A percentile compares a stretch with the other conserved stretches of the same genome.
These are phyloP conservation scores for Centrapalus pauciflorus DNA, from an alignment of 129 eudicot species.

Conservation along the genomic window DNA sequence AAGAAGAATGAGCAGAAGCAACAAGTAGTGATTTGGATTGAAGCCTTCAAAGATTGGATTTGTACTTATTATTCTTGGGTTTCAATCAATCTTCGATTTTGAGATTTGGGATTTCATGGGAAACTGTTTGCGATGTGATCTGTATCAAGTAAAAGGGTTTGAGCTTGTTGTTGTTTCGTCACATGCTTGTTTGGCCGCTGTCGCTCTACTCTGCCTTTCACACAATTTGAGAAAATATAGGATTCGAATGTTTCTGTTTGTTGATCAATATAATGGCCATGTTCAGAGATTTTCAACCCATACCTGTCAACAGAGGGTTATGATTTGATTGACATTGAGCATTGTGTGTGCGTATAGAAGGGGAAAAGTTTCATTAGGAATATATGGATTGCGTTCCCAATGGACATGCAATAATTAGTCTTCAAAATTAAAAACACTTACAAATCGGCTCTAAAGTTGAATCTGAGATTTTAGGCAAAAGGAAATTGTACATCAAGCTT, in stretches of 20 bases:
- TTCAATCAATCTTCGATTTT: slow-evolving; percentile 40
- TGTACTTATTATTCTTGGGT: slow-evolving; percentile 42
- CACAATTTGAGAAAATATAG: slow-evolving; percentile 70
- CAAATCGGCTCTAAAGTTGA: no score
- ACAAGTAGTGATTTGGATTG: slow-evolving; percentile 30
- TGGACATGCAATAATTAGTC: no score
- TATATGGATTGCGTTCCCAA: no score
- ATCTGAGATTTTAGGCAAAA: no score
- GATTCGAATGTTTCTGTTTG: slow-evolving; percentile 63
- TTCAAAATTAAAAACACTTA: no score
- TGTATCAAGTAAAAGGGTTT: slow-evolving; percentile 51
- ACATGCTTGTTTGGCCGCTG: slow-evolving; percentile 63
- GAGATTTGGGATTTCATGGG: slow-evolving; percentile 50
- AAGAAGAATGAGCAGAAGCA: slow-evolving; percentile 15
- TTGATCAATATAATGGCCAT: slow-evolving; percentile 63
- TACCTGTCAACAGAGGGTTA: no score
- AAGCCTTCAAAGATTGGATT: slow-evolving; percentile 43
- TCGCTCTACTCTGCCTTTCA: slow-evolving; percentile 63
- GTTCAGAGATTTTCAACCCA: slow-evolving; percentile 45
- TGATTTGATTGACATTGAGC: no score
- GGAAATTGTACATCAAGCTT: no score
- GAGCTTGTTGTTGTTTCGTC: slow-evolving; percentile 57
- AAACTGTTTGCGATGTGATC: slow-evolving; percentile 47
- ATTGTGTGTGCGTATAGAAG: no score
- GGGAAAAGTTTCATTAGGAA: no score